A percentile compares a stretch with the other conserved stretches of the same genome.
phyloP scores from a whole-genome alignment of 148 eudicot species.

The Vaccinium corymbosum region DNA sequence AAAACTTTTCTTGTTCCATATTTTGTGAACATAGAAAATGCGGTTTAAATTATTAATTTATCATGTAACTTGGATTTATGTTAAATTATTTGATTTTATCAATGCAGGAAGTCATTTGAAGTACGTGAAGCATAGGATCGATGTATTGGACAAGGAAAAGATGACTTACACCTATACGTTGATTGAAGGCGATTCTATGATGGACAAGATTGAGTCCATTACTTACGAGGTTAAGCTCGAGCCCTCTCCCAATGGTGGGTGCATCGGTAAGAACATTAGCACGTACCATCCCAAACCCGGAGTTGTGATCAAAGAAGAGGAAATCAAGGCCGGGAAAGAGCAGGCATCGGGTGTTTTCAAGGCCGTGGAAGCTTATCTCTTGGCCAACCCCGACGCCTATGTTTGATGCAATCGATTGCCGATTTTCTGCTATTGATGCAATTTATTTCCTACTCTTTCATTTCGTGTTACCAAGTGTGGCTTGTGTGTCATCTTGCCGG shows the following conservation, averaged over 20 bases:
- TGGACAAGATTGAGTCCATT: constrained; percentile 9
- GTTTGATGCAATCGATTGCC: not conserved
- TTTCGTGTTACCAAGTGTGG: not conserved
- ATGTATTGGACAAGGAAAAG: constrained; percentile 15
- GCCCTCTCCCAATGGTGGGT: constrained; percentile 9
- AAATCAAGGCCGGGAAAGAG: constrained; percentile 16
- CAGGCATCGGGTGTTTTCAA: constrained; percentile 13
- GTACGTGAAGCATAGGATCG: constrained; percentile 8
- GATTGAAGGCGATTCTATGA: constrained; percentile 14
- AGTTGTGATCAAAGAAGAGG: constrained; percentile 20
- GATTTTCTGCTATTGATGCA: not conserved
- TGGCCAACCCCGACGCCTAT: constrained; percentile 9
- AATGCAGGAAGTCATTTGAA: constrained; percentile 16
- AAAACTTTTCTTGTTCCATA: not conserved
- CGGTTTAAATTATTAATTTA: not conserved
- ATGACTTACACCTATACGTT: constrained; percentile 12
- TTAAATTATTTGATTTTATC: not conserved
- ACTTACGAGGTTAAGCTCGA: constrained; percentile 12
- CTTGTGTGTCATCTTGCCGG: not conserved
- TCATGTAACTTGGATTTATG: not conserved
- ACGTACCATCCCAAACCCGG: constrained; percentile 15
- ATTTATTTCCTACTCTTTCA: not conserved
- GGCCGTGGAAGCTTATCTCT: constrained; percentile 19
- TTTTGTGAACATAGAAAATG: not conserved
- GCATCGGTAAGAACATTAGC: constrained; percentile 11